phyloP scores from a whole-genome alignment of 768 basidiomycete genomes.

The Russula compacta region DNA sequence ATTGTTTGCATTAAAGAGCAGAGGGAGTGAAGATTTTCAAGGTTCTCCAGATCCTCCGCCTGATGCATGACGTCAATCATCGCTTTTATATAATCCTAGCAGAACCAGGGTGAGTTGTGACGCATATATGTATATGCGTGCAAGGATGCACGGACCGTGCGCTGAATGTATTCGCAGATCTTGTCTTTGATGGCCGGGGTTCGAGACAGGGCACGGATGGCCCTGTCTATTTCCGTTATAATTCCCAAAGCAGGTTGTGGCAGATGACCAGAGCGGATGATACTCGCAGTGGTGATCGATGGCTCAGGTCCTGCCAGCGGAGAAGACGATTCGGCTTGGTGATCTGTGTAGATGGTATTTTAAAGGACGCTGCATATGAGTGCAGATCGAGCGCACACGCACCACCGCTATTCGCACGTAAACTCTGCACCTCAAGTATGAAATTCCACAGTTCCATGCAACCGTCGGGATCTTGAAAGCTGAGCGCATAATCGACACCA shows the following conservation, averaged over 20 bases:
- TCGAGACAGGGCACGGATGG: conserved; percentile 66
- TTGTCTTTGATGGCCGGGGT: conserved; percentile 70
- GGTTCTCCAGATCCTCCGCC: conserved; percentile 88
- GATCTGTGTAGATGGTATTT: conserved; percentile 30
- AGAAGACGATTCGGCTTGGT: conserved; percentile 44
- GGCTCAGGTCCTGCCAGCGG: conserved; percentile 50
- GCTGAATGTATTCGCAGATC: conserved; percentile 83
- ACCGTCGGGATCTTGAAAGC: conserved; percentile 93
- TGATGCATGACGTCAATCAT: conserved; percentile 77
- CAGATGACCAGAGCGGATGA: conserved; percentile 64
- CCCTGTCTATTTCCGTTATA: conserved; percentile 69
- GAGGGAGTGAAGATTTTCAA: conserved; percentile 84
- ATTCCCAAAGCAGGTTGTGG: conserved; percentile 70
- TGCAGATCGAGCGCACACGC: conserved; percentile 24
- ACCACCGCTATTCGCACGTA: conserved; percentile 63
- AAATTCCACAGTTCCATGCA: conserved; percentile 98
- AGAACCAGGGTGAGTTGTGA: neutral
- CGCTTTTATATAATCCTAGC: conserved; percentile 78
- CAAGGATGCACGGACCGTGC: conserved; percentile 47
- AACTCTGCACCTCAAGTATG: conserved; percentile 79
- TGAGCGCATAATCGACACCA: conserved; percentile 90
- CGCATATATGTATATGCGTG: conserved; percentile 4
- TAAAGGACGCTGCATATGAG: conserved; percentile 10
- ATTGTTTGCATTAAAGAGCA: conserved; percentile 93
- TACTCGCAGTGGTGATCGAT: conserved; percentile 49